Evolutionary conservation across 139 green algal genomes (phyloP).

Genomic region (Ettlia oleoabundans): DNA sequence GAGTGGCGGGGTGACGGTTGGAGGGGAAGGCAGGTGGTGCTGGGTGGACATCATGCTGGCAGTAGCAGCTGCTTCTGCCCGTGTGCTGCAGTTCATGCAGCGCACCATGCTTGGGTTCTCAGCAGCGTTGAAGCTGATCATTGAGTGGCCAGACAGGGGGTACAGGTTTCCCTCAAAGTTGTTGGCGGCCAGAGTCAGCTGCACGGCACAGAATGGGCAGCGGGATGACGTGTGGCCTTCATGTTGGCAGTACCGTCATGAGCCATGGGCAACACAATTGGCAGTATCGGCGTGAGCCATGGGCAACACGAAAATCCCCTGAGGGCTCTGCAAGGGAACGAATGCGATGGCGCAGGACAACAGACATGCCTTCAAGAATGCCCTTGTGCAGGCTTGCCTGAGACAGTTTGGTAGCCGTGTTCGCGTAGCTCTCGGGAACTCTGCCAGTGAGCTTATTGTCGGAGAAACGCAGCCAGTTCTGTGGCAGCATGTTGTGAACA

Average conservation of each 20-base stretch:
- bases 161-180: conserved; percentile 51
- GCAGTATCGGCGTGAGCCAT: too few relatives aligned
- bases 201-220: not conserved
- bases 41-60: too few relatives aligned
- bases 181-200: conserved; percentile 37
- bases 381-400: not conserved
- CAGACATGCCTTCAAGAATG: too few relatives aligned
- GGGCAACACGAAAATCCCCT: too few relatives aligned
- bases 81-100: too few relatives aligned
- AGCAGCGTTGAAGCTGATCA: conserved; percentile 31
- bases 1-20: too few relatives aligned
- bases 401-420: not conserved
- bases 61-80: too few relatives aligned
- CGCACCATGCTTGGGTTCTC: conserved; percentile 48
- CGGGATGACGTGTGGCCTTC: not conserved
- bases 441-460: not conserved
- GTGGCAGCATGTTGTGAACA: not conserved
- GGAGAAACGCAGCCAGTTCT: conserved; percentile 17
- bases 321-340: too few relatives aligned
- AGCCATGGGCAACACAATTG: too few relatives aligned
- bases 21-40: too few relatives aligned
- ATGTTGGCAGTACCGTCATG: too few relatives aligned
- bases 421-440: not conserved
- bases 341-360: too few relatives aligned
- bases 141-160: conserved; percentile 20